Evolutionary conservation across 2,329 filamentous ascomycete species (phyloP).

Genomic region (Neonectria coccinea): DNA sequence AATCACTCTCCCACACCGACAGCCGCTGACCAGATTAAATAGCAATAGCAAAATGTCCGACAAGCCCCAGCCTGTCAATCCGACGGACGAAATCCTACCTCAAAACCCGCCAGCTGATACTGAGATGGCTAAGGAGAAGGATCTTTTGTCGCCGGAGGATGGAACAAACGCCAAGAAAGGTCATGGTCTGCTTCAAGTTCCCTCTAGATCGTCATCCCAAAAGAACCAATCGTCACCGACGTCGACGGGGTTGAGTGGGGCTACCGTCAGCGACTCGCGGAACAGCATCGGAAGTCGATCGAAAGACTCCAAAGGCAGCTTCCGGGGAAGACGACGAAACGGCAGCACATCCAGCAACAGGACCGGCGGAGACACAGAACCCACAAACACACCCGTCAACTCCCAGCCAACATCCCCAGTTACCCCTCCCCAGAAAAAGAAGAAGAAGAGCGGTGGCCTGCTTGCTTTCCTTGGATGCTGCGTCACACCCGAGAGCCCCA

Average conservation of each 20-base stretch:
- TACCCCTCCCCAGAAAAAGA: conserved; percentile 64
- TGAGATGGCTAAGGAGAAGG: conserved; percentile 59
- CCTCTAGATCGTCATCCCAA: conserved; percentile 71
- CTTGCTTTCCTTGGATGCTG: conserved; percentile 76
- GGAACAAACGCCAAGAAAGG: conserved; percentile 60
- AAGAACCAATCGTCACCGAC: conserved; percentile 70
- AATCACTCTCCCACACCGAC: conserved; percentile 15
- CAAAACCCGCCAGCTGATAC: conserved; percentile 50
- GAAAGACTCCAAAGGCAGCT: conserved; percentile 74
- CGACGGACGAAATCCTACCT: conserved; percentile 49
- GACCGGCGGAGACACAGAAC: conserved; percentile 66
- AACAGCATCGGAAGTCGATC: conserved; percentile 74
- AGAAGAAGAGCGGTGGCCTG: conserved; percentile 67
- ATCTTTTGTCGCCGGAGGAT: conserved; percentile 56
- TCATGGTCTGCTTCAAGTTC: conserved; percentile 66
- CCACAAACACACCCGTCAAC: conserved; percentile 60
- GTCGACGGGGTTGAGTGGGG: conserved; percentile 70
- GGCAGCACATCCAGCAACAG: conserved; percentile 76
- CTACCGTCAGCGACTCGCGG: conserved; percentile 68
- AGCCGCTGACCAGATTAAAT: conserved; percentile 39
- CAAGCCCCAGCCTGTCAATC: conserved; percentile 43
- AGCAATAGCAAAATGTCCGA: conserved; percentile 50
- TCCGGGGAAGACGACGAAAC: conserved; percentile 72
- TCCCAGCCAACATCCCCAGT: conserved; percentile 66
- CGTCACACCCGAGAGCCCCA: conserved; percentile 70